phyloP scores from a whole-genome alignment of 768 basidiomycete genomes.

The Dendrothele bispora region DNA sequence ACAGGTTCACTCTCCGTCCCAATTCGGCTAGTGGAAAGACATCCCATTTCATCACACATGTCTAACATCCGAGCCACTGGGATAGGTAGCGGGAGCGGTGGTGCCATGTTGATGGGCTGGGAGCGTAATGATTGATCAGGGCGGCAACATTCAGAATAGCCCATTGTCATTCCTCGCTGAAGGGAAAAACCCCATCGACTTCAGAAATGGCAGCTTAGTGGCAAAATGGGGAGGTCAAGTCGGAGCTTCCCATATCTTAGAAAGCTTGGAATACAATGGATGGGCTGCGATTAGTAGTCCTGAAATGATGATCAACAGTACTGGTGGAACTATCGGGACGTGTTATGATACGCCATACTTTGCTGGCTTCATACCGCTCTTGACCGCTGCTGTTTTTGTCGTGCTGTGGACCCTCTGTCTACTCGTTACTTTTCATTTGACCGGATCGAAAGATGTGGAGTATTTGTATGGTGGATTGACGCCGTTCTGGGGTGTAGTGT shows the following conservation, averaged over 20 bases:
- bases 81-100: not conserved
- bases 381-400: conserved; percentile 3
- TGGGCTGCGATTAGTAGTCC: not conserved
- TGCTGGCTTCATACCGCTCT: conserved; percentile 1
- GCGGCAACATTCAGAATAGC: not conserved
- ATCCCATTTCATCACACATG: not conserved
- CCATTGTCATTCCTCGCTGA: not conserved
- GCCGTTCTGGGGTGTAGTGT: not conserved
- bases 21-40: not conserved
- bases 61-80: not conserved
- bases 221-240: not conserved
- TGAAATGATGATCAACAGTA: not conserved
- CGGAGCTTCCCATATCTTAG: not conserved
- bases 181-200: not conserved
- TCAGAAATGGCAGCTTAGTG: not conserved
- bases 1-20: not conserved
- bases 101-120: not conserved
- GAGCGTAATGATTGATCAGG: not conserved
- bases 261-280: conserved; percentile 6
- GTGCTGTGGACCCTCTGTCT: not conserved
- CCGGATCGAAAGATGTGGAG: not conserved
- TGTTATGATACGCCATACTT: conserved; percentile 5
- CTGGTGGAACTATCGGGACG: conserved; percentile 1
- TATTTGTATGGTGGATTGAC: not conserved
- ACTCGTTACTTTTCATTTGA: not conserved